Base-by-base conservation (phyloP, 1,284 basidiomycete species). In the Neolentinus lepideus region DNA sequence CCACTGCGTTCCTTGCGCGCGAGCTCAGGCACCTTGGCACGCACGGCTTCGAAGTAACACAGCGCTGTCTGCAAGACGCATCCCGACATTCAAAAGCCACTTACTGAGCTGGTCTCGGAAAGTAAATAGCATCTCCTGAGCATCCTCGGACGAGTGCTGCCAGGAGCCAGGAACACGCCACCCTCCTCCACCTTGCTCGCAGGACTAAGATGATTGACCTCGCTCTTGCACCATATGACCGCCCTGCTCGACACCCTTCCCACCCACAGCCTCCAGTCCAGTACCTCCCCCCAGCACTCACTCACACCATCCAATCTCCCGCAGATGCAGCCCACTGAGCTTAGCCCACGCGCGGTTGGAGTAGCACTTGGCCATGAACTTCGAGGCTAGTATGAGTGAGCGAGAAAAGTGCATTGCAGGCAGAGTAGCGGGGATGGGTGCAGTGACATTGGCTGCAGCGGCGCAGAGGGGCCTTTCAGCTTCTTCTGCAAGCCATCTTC, bases 301-400 rank as follows among this genome's bases (percentile, higher is more conserved):
- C 67, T 92, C 88, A 64, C 89, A 91, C 24, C 88, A 80, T 26
- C 88, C 83, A 53, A 92, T 88, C 71, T 92, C 88, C 38, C 85
- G 75, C 9, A 88, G 81, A 0, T 85, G 84, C 3, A 92, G 76
- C 29, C 90, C 88, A 24, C 87, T 89, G 1, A 92, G 75, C 66
- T 93, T 93, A 6, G 90, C 85, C 94, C 94, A 97, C 19, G 94
- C 93, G 21, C 85, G 81, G 68, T 97, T 96, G 14, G 90, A 93
- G 65, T 94, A 97, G 55, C 90, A 93, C 56, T 90, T 86, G 66
- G 97, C 94, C 57, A 90, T 83, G 69, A 95, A 96, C 67, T 98
- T 97, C 26, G 89, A 88, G 0, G 94, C 93, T 47, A 93, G 76
- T 59, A 97, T 92, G 35, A 97, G 75, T 0, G 91, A 85, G 92